Conservation (phyloP, 768 basidiomycete species). For the Suillus sp. region DNA sequence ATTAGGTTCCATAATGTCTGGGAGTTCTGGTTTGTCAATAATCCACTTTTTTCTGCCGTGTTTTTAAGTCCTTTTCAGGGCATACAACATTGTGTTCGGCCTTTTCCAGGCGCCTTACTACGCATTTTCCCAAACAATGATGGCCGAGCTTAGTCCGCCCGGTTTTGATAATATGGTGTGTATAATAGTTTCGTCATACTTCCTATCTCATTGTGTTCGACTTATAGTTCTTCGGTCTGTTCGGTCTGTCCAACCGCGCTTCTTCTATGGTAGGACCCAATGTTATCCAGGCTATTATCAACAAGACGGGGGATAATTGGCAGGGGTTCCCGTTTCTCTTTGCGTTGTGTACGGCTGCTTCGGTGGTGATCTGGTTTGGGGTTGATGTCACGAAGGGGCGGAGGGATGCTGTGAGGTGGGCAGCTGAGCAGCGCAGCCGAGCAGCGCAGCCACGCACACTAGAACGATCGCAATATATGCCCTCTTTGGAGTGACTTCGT, state of each 20-base stretch:
- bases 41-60: constrained; percentile 1
- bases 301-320: constrained; percentile 74
- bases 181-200: neutral
- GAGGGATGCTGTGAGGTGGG: constrained; percentile 62
- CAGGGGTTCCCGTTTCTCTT: constrained; percentile 85
- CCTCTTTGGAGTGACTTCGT: neutral
- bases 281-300: constrained; percentile 82
- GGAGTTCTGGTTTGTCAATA: constrained; percentile 74
- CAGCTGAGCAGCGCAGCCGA: constrained; percentile 34
- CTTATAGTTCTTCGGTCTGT: constrained; percentile 80
- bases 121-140: constrained; percentile 84
- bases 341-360: constrained; percentile 64
- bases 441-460: neutral
- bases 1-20: constrained; percentile 73
- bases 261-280: constrained; percentile 90
- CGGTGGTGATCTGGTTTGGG: constrained; percentile 76
- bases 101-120: constrained; percentile 88
- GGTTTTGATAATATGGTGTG: constrained; percentile 82
- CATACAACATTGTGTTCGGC: constrained; percentile 79
- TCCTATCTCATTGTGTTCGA: neutral
- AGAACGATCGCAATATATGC: neutral
- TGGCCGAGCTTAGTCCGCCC: constrained; percentile 85
- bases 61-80: constrained; percentile 42
- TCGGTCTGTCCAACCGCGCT: constrained; percentile 80
- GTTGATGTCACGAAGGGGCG: constrained; percentile 67